These are phyloP conservation scores for Hortaea sp. DNA, from an alignment of 2,329 filamentous ascomycete species.

Conservation along the genomic window DNA sequence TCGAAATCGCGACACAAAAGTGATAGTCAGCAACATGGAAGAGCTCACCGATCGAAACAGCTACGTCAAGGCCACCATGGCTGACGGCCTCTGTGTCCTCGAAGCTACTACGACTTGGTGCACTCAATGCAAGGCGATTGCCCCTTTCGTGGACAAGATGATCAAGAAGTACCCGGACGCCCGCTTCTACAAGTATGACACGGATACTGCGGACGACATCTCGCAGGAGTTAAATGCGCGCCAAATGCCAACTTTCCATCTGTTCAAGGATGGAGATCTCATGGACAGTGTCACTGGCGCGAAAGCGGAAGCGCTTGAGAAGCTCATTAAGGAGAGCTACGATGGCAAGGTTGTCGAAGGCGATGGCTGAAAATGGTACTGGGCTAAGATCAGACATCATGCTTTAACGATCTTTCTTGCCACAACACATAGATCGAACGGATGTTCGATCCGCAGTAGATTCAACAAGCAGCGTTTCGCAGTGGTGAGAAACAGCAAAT, in stretches of 20 bases:
- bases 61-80: conserved; percentile 23
- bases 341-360: conserved; percentile 18
- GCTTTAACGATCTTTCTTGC: too few relatives aligned
- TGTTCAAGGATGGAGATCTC: conserved; percentile 25
- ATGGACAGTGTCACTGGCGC: conserved; percentile 20
- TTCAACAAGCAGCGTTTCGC: too few relatives aligned
- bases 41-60: conserved; percentile 18
- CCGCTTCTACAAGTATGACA: conserved; percentile 22
- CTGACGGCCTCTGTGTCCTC: conserved; percentile 20
- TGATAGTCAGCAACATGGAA: conserved; percentile 16
- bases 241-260: conserved; percentile 23
- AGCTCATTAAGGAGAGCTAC: conserved; percentile 16
- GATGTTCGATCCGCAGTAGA: too few relatives aligned
- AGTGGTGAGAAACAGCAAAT: too few relatives aligned
- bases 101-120: conserved; percentile 16
- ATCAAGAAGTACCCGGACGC: conserved; percentile 22
- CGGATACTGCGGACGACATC: conserved; percentile 21
- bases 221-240: conserved; percentile 22
- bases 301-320: conserved; percentile 21
- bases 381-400: too few relatives aligned
- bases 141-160: conserved; percentile 22
- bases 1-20: background rate
- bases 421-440: too few relatives aligned
- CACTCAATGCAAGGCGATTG: conserved; percentile 21
- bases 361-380: background rate